Conservation (phyloP, 2,329 filamentous ascomycete species). For the Cladosporium sp. region DNA sequence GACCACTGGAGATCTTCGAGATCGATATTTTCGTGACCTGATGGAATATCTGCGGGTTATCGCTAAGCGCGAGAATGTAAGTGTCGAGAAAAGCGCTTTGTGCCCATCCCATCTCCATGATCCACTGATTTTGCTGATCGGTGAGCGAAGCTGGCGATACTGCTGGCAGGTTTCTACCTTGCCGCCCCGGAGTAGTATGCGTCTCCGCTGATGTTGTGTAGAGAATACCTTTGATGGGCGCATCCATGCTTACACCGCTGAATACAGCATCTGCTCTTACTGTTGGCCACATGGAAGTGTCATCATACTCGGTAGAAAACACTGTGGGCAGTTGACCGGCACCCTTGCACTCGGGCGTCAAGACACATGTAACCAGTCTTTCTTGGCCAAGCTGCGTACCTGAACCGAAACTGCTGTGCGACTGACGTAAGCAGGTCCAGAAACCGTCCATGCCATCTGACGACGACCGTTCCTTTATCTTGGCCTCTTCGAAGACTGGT, state of each 20-base stretch:
- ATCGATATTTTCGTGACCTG: slow-evolving; percentile 58
- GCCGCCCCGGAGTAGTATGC: too few species aligned
- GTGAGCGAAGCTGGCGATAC: slow-evolving; percentile 39
- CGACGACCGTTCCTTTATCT: slow-evolving; percentile 15
- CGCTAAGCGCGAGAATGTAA: slow-evolving; percentile 61
- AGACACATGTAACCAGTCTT: not conserved
- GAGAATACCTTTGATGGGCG: not conserved
- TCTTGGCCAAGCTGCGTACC: not conserved
- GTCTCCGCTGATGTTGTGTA: not conserved
- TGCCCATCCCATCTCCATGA: slow-evolving; percentile 65
- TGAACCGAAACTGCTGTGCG: slow-evolving; percentile 18
- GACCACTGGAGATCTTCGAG: slow-evolving; percentile 60
- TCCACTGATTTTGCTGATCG: slow-evolving; percentile 62
- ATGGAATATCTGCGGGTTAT: slow-evolving; percentile 53
- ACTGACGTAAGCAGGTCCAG: slow-evolving; percentile 24
- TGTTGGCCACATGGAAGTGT: slow-evolving; percentile 19
- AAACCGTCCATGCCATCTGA: slow-evolving; percentile 21
- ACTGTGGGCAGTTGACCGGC: not conserved
- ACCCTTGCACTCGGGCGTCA: not conserved
- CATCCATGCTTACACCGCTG: too few species aligned
- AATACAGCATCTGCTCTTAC: slow-evolving; percentile 9
- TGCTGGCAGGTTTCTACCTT: not conserved
- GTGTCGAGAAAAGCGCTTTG: slow-evolving; percentile 65
- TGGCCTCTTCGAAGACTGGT: slow-evolving; percentile 42
- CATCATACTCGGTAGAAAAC: slow-evolving; percentile 14